Evolutionary conservation across 176 grass and related monocot genomes (phyloP).

Genomic region (Typha latifolia): DNA sequence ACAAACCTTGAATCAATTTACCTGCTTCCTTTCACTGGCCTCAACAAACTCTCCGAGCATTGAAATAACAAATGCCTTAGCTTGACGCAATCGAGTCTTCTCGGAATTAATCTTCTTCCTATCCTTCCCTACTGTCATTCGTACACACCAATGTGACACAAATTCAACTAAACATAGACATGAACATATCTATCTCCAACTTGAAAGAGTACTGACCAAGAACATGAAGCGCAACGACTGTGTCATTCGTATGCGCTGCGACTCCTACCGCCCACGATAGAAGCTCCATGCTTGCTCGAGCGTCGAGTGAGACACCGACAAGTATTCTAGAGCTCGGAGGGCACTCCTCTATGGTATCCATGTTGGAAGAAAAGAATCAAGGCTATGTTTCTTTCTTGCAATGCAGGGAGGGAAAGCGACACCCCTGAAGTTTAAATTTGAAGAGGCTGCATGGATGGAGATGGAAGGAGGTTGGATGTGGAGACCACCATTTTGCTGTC

Average conservation of each 20-base stretch:
- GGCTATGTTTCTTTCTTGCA: background rate
- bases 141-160: background rate
- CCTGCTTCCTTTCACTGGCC: slow-evolving; percentile 75
- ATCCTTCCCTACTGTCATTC: slow-evolving; percentile 23
- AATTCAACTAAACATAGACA: background rate
- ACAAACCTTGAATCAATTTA: slow-evolving; percentile 3
- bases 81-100: slow-evolving; percentile 56
- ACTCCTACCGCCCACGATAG: slow-evolving; percentile 71
- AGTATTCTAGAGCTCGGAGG: slow-evolving; percentile 43
- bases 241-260: slow-evolving; percentile 56
- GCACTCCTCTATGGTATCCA: slow-evolving; percentile 75
- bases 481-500: slow-evolving; percentile 19
- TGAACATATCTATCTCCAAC: background rate
- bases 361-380: slow-evolving; percentile 7
- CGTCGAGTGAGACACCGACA: slow-evolving; percentile 58
- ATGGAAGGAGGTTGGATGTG: slow-evolving; percentile 19
- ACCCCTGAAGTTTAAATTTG: background rate
- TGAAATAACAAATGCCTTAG: slow-evolving; percentile 75
- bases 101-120: slow-evolving; percentile 23
- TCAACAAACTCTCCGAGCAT: slow-evolving; percentile 75
- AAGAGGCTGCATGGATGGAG: slow-evolving; percentile 3
- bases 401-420: background rate
- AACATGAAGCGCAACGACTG: slow-evolving; percentile 71
- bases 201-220: slow-evolving; percentile 34
- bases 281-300: slow-evolving; percentile 51